Conservation (phyloP, 176 grass and related monocot species). For the Musa acuminata region DNA sequence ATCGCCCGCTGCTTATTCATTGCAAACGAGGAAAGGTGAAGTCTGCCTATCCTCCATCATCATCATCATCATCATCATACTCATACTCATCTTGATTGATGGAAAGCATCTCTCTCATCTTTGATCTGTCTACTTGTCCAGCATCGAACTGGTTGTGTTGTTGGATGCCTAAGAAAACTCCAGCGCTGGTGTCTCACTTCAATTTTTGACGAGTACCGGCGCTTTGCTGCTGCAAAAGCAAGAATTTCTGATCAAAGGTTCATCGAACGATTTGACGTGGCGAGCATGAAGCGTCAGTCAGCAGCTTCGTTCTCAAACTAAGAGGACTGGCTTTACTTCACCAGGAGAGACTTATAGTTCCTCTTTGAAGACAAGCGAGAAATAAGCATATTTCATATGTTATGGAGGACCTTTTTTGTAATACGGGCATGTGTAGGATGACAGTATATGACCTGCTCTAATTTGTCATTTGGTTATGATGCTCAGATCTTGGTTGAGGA, state of each 20-base stretch:
- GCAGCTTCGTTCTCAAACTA: conserved; percentile 38
- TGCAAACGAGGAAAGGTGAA: conserved; percentile 92
- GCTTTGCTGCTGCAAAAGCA: conserved; percentile 73
- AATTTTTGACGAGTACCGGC: conserved; percentile 82
- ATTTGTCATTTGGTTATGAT: background rate
- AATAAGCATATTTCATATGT: background rate
- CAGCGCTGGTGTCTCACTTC: conserved; percentile 78
- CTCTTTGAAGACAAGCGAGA: background rate
- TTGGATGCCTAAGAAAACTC: conserved; percentile 82
- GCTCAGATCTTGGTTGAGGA: background rate
- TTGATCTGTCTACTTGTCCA: conserved; percentile 28
- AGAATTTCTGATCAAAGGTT: conserved; percentile 83
- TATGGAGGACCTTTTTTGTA: background rate
- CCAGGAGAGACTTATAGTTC: background rate
- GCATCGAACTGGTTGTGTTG: conserved; percentile 85
- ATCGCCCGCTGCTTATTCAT: conserved; percentile 81
- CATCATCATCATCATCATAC: background rate
- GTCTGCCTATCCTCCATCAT: background rate
- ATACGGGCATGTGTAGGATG: background rate
- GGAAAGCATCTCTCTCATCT: background rate
- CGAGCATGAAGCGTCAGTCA: conserved; percentile 44
- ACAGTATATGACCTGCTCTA: background rate
- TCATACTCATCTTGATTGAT: background rate
- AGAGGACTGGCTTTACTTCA: conserved; percentile 7
- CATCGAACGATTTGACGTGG: conserved; percentile 66